Conservation (phyloP, 2,329 filamentous ascomycete species). For the Clarireedia sp. region DNA sequence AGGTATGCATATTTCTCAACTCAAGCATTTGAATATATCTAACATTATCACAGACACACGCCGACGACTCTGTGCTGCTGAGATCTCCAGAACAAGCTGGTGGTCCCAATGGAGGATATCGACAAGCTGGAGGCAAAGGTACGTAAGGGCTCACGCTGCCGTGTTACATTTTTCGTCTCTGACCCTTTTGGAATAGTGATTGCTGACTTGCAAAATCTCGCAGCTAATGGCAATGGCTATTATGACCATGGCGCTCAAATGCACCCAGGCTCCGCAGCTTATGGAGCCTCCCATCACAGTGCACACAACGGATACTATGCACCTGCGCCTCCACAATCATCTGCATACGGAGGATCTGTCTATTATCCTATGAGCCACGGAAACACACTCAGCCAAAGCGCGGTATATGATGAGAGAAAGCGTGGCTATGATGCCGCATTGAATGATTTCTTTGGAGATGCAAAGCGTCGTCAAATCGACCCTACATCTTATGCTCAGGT, state of each 20-base stretch:
- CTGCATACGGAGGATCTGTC: conserved; percentile 53
- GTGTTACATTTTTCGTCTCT: conserved; percentile 22
- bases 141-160: conserved; percentile 22
- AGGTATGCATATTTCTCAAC: conserved; percentile 39
- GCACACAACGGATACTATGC: conserved; percentile 44
- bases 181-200: conserved; percentile 23
- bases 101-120: conserved; percentile 38
- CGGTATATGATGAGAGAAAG: conserved; percentile 64
- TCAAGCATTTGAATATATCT: not conserved
- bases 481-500: conserved; percentile 85
- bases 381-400: conserved; percentile 59
- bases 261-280: conserved; percentile 43
- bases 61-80: conserved; percentile 78
- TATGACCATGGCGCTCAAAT: conserved; percentile 58
- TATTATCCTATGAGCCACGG: conserved; percentile 66
- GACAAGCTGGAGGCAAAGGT: conserved; percentile 36
- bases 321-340: conserved; percentile 37
- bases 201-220: conserved; percentile 29
- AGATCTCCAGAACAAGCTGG: conserved; percentile 28
- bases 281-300: conserved; percentile 47
- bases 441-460: conserved; percentile 88
- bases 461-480: conserved; percentile 87
- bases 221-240: conserved; percentile 35
- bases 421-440: conserved; percentile 75
- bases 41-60: conserved; percentile 58